Percentiles rank a stretch among this genome's conserved stretches.
Conservation (phyloP, 371 early-diverging fungal species). For the Actinomucor elegans region DNA sequence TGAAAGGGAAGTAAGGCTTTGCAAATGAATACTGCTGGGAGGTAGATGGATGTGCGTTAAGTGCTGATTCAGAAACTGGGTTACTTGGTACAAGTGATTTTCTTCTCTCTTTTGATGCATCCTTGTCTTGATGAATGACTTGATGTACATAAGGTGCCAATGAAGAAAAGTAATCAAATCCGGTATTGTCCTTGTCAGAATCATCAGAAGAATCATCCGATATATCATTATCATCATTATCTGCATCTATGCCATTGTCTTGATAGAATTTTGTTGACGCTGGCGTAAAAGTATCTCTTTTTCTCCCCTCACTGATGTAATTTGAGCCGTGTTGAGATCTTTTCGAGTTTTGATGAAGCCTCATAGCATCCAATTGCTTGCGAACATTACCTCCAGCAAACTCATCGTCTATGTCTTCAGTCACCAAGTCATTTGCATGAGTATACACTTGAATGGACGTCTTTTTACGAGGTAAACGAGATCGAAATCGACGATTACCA, state of each 20-base stretch:
- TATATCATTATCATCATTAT: constrained; percentile 26
- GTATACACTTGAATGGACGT: constrained; percentile 67
- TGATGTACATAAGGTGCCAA: constrained; percentile 34
- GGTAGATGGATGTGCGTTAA: too few species aligned
- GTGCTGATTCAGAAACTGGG: too few species aligned
- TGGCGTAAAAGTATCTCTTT: constrained; percentile 7
- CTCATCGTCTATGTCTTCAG: constrained; percentile 67
- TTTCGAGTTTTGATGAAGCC: too few species aligned
- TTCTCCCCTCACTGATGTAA: constrained; percentile 38
- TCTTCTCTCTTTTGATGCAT: too few species aligned
- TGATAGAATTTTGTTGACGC: constrained; percentile 5
- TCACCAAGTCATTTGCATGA: constrained; percentile 60
- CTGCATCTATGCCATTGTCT: constrained; percentile 35
- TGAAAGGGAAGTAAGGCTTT: constrained; percentile 12
- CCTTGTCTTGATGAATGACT: too few species aligned
- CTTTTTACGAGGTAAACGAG: constrained; percentile 45
- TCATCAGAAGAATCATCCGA: constrained; percentile 32
- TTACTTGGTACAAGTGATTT: too few species aligned
- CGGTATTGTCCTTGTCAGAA: not conserved
- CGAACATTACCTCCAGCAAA: constrained; percentile 21
- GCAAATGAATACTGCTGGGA: not conserved
- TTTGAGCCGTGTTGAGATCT: too few species aligned
- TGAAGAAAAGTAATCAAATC: constrained; percentile 40
- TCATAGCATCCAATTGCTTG: too few species aligned
- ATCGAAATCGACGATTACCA: constrained; percentile 23